Evolutionary conservation across 2,329 filamentous ascomycete species (phyloP).

Genomic region (Cercospora citrullina): DNA sequence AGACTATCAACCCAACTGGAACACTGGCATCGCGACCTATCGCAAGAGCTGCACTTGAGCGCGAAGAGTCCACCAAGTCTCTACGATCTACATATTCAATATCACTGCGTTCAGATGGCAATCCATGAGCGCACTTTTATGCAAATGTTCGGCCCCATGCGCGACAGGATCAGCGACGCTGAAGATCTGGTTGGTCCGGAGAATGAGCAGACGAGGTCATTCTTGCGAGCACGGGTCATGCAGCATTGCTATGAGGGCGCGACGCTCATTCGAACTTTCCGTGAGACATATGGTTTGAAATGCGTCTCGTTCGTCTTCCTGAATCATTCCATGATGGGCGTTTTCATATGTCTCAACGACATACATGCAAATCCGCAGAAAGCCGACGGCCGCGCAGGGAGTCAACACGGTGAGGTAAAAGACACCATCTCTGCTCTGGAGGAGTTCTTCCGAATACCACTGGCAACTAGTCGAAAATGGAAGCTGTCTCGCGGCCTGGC

Average conservation of each 20-base stretch:
- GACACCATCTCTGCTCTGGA: slow-evolving; percentile 12
- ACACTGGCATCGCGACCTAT: not conserved
- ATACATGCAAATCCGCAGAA: not conserved
- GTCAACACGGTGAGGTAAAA: not conserved
- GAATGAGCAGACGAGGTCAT: not conserved
- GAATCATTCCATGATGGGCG: slow-evolving; percentile 15
- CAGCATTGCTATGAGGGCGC: slow-evolving; percentile 11
- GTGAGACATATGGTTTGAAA: slow-evolving; percentile 12
- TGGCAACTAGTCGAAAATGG: slow-evolving; percentile 12
- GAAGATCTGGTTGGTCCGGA: not conserved
- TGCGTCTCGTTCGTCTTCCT: slow-evolving; percentile 9
- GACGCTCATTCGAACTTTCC: slow-evolving; percentile 5
- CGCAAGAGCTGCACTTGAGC: not conserved
- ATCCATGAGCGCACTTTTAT: slow-evolving; percentile 11
- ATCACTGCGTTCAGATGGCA: slow-evolving; percentile 12
- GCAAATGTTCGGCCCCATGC: slow-evolving; percentile 9
- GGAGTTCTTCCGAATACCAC: slow-evolving; percentile 12
- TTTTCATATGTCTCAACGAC: slow-evolving; percentile 12
- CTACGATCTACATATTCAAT: slow-evolving; percentile 14
- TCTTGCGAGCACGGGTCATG: not conserved
- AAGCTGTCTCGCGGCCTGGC: slow-evolving; percentile 7
- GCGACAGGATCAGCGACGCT: not conserved
- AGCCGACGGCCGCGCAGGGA: not conserved
- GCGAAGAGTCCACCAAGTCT: slow-evolving; percentile 1
- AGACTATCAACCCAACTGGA: not conserved